These are phyloP conservation scores for Tetrapyrgos nigripes DNA, from an alignment of 1,284 basidiomycete species.

Conservation along the genomic window DNA sequence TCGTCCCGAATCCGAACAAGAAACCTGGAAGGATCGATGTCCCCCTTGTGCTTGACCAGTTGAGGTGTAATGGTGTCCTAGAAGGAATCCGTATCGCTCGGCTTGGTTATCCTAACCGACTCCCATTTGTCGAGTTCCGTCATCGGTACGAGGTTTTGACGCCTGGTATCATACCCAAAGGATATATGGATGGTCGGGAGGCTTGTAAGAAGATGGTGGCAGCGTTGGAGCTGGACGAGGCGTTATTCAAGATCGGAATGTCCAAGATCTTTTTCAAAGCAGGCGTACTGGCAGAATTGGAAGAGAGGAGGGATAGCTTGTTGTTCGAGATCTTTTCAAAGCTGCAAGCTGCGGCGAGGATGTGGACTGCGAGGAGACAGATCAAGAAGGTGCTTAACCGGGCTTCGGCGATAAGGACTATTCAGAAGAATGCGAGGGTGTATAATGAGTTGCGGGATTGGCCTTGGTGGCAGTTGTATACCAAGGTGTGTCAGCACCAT, in stretches of 20 bases:
- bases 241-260: constrained; percentile 90
- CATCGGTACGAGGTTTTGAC: constrained; percentile 97
- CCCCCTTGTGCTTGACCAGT: constrained; percentile 94
- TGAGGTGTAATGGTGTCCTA: constrained; percentile 98
- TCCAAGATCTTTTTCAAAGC: constrained; percentile 99
- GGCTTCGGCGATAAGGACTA: constrained; percentile 89
- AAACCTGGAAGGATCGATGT: constrained; percentile 93
- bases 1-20: constrained; percentile 95
- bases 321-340: constrained; percentile 91
- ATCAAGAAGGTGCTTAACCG: constrained; percentile 97
- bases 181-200: constrained; percentile 97
- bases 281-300: constrained; percentile 96
- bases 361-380: constrained; percentile 87
- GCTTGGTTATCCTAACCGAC: constrained; percentile 95
- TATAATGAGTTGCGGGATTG: constrained; percentile 92
- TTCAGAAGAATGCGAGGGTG: constrained; percentile 93
- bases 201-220: constrained; percentile 95
- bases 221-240: constrained; percentile 86
- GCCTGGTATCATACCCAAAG: constrained; percentile 89
- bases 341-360: constrained; percentile 87
- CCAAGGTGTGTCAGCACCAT: constrained; percentile 62
- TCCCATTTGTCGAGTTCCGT: constrained; percentile 97
- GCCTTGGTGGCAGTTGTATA: constrained; percentile 99
- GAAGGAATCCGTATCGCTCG: constrained; percentile 99
- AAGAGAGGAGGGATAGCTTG: constrained; percentile 89